Evolutionary conservation across 768 basidiomycete species (phyloP), one percentile per base, ranked within the genome.

Genomic region (Chalciporus chontae): DNA sequence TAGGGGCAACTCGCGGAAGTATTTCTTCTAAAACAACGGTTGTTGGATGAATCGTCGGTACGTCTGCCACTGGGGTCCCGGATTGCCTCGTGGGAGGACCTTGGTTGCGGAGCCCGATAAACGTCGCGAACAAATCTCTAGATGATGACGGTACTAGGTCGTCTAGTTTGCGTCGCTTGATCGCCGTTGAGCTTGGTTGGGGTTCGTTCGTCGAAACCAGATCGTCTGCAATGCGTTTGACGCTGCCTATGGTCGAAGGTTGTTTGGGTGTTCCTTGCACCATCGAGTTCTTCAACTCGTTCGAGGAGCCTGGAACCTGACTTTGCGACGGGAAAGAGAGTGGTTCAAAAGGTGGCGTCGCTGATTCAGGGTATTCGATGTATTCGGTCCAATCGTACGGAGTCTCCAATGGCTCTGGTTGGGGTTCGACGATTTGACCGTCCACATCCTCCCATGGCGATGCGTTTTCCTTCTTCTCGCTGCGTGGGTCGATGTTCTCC

Each of bases 1-100:
- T 57, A 9, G 80, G 78, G 17, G 70, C 55, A 40, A 29, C 58
- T 14, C 54, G 63, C 41, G 63, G 59, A 19, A 43, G 53, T 27
- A 52, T 50, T 51, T 58, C 53, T 24, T 60, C 53, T 13, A 43
- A 43, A 26, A 51, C 34, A 24, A 29, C 45, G 51, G 14, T 24
- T 6, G 27, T 40, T 42, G 53, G 47, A 47, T 51, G 29, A n/a
- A 43, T 45, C 18, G 27, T 42, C 13, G 54, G 43, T 37, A 39
- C 36, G 24, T 58, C 55, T 52, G 51, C 43, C 40, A 8, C 34
- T 36, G 43, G 50, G 52, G 40, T 49, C 31, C 56, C 58, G 26
- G 53, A 36, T 17, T 37, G 45, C n/a, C 50, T 47, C 42, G 52
- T 40, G 37, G 43, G 23, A 44, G 39, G 34, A 47, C 17, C 52